A percentile compares a stretch with the other conserved stretches of the same genome.
Evolutionary conservation across 2,329 filamentous ascomycete species (phyloP).

Genomic region (Plectosphaerella cucumerina): DNA sequence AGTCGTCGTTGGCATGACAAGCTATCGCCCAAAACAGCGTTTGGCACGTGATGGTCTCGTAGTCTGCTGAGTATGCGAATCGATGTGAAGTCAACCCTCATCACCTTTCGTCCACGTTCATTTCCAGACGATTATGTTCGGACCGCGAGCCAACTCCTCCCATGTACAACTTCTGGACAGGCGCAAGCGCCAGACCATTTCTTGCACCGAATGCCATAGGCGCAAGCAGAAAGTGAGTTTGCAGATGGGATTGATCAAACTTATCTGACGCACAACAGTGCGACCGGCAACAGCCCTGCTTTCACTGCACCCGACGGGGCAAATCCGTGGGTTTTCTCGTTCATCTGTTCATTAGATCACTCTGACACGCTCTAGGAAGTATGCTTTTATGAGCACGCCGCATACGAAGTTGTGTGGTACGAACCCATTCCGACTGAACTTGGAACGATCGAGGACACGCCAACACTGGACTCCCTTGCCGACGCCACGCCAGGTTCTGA

Average conservation of each 20-base stretch:
- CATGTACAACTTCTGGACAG: neutral
- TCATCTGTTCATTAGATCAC: neutral
- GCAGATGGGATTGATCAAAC: neutral
- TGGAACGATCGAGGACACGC: neutral
- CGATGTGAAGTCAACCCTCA: neutral
- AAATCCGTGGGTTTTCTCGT: neutral
- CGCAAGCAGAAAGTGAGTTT: slow-evolving; percentile 9
- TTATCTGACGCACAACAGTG: slow-evolving; percentile 1
- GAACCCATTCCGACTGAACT: neutral
- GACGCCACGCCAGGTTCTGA: neutral
- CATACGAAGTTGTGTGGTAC: neutral
- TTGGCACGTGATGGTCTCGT: neutral
- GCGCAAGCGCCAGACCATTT: slow-evolving; percentile 7
- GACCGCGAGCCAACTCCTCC: neutral
- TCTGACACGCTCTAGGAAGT: slow-evolving; percentile 1
- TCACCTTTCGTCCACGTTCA: neutral
- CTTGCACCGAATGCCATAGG: slow-evolving; percentile 8
- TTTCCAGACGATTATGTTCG: neutral
- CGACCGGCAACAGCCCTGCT: slow-evolving; percentile 9
- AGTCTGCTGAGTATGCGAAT: neutral
- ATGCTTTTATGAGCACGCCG: slow-evolving; percentile 3
- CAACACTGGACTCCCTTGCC: neutral
- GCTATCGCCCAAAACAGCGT: neutral
- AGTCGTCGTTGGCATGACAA: neutral
- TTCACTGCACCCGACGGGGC: slow-evolving; percentile 5